A percentile compares a stretch with the other conserved stretches of the same genome.
phyloP scores from a whole-genome alignment of 352 stramenopile species.

The Thalassiosira hispida region DNA sequence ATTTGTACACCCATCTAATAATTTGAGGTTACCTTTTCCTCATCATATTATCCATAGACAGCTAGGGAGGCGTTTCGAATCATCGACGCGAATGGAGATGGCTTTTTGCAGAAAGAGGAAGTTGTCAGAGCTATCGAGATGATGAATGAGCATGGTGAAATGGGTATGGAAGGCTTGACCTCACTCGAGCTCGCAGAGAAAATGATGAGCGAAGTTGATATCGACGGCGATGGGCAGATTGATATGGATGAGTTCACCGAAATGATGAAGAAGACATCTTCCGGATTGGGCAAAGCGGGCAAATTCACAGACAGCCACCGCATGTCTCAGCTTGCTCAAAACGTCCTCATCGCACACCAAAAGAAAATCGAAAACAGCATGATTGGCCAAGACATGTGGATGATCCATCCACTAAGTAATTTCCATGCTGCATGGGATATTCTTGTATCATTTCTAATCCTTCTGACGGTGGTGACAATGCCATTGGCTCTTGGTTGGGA shows the following conservation, averaged over 20 bases:
- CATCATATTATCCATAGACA: constrained; percentile 24
- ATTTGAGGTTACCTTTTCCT: not conserved
- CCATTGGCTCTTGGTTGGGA: constrained; percentile 75
- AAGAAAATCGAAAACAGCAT: constrained; percentile 55
- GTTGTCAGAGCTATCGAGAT: constrained; percentile 58
- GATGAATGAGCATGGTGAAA: constrained; percentile 49
- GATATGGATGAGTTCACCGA: constrained; percentile 59
- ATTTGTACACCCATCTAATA: not conserved
- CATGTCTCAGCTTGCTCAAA: constrained; percentile 58
- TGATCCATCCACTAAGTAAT: constrained; percentile 67
- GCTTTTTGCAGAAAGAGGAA: constrained; percentile 64
- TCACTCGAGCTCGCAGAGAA: constrained; percentile 49
- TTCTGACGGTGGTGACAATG: constrained; percentile 69
- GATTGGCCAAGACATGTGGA: constrained; percentile 45
- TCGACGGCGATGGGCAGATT: constrained; percentile 61
- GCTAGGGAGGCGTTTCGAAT: constrained; percentile 72
- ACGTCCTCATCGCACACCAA: constrained; percentile 58
- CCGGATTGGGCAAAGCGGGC: constrained; percentile 14
- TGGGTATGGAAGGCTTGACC: constrained; percentile 40
- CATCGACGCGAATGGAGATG: constrained; percentile 70
- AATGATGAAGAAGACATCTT: constrained; percentile 45
- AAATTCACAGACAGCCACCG: constrained; percentile 37
- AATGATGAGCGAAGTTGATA: constrained; percentile 63
- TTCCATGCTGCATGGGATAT: constrained; percentile 70
- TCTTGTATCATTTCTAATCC: constrained; percentile 66